Conservation (phyloP, 345 rosid species). For the Populus nigra region DNA sequence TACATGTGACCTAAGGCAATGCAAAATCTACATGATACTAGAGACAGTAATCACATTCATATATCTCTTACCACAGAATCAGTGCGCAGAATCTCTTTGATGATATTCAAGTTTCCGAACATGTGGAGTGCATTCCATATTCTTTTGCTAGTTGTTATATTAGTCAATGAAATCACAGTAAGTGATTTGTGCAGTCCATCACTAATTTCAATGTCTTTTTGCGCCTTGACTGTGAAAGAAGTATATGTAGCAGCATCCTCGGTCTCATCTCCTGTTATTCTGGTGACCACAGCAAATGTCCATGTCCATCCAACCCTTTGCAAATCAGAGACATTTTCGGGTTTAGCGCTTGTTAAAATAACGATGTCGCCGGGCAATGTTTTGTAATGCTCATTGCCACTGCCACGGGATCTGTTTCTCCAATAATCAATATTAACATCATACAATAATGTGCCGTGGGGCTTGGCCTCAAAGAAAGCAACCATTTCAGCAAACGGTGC, state of each 20-base stretch:
- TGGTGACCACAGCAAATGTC: slow-evolving; percentile 25
- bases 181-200: slow-evolving; percentile 13
- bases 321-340: slow-evolving; percentile 37
- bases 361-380: slow-evolving; percentile 44
- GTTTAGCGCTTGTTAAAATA: slow-evolving; percentile 32
- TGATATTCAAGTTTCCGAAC: slow-evolving; percentile 15
- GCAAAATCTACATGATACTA: background rate
- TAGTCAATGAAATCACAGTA: slow-evolving; percentile 32
- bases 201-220: background rate
- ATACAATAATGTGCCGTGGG: slow-evolving; percentile 5
- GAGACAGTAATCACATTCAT: background rate
- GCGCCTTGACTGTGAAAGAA: slow-evolving; percentile 22
- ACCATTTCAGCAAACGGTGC: slow-evolving; percentile 38
- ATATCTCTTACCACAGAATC: slow-evolving; percentile 32
- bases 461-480: background rate
- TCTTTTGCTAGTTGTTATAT: slow-evolving; percentile 30
- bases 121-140: slow-evolving; percentile 41
- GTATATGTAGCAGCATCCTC: slow-evolving; percentile 7
- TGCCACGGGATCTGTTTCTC: slow-evolving; percentile 30
- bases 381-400: slow-evolving; percentile 35
- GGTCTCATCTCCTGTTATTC: background rate
- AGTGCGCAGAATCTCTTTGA: slow-evolving; percentile 24
- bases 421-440: slow-evolving; percentile 33
- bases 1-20: no score
- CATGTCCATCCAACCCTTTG: slow-evolving; percentile 30